These are phyloP conservation scores for Chlamydomonas reinhardtii DNA, from an alignment of 163 green algal species.

Conservation along the genomic window DNA sequence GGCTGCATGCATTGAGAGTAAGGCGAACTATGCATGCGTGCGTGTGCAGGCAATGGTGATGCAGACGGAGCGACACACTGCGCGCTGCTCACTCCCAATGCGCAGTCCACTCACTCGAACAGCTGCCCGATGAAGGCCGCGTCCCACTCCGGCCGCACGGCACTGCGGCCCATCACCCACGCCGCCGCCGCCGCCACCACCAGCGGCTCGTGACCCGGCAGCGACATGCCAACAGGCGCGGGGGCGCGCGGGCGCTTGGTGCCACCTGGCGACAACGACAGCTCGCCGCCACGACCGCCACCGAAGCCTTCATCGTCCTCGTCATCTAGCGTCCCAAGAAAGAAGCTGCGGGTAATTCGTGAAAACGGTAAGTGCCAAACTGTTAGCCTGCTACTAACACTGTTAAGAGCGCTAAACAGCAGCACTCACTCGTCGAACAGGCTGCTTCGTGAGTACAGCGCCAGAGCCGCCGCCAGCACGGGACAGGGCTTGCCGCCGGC, in stretches of 20 bases:
- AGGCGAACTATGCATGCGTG: no score
- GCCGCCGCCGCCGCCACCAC: constrained; percentile 35
- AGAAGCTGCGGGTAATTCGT: background rate
- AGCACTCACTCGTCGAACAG: constrained; percentile 30
- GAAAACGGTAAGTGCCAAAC: background rate
- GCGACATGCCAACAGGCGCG: constrained; percentile 6
- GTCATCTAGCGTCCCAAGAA: constrained; percentile 3
- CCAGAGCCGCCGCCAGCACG: constrained; percentile 31
- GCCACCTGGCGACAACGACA: no score
- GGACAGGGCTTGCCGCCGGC: background rate
- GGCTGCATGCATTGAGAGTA: no score
- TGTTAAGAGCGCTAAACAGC: no score
- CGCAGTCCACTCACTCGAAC: constrained; percentile 15
- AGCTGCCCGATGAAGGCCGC: constrained; percentile 13
- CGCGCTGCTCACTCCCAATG: no score
- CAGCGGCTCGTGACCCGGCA: constrained; percentile 32
- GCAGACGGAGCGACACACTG: no score
- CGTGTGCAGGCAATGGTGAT: background rate
- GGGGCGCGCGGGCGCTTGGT: no score
- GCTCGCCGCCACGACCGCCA: background rate
- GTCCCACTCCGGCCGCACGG: constrained; percentile 18
- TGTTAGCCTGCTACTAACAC: no score
- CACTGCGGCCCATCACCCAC: constrained; percentile 24
- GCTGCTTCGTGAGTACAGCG: background rate
- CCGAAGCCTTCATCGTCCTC: background rate